Evolutionary conservation across 2,329 filamentous ascomycete genomes (phyloP).

Genomic region (Hypoxylon sp.): DNA sequence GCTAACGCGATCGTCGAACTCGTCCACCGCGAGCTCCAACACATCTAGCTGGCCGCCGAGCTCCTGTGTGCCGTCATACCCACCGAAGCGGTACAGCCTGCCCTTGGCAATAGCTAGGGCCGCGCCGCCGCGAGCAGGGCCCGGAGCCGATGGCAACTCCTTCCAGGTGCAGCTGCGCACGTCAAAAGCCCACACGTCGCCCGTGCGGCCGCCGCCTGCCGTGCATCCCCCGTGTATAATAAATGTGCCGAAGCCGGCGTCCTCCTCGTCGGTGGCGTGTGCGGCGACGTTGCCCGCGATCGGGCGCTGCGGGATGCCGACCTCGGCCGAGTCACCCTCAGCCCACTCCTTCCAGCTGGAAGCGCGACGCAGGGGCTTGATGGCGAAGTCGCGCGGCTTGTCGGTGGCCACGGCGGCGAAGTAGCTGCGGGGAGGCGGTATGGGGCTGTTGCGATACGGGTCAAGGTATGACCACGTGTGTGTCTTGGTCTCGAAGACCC

Average conservation of each 20-base stretch:
- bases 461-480: slow-evolving; percentile 74
- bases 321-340: slow-evolving; percentile 65
- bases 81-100: slow-evolving; percentile 82
- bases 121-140: slow-evolving; percentile 73
- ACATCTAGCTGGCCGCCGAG: slow-evolving; percentile 80
- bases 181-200: slow-evolving; percentile 84
- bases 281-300: slow-evolving; percentile 69
- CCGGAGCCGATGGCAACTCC: slow-evolving; percentile 75
- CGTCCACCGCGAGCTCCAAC: slow-evolving; percentile 68
- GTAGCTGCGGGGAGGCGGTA: slow-evolving; percentile 77
- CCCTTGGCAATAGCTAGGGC: slow-evolving; percentile 73
- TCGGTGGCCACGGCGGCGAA: slow-evolving; percentile 72
- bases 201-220: slow-evolving; percentile 68
- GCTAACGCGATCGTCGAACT: slow-evolving; percentile 63
- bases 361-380: slow-evolving; percentile 52
- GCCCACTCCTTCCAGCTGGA: slow-evolving; percentile 68
- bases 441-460: slow-evolving; percentile 63
- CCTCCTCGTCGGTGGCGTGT: slow-evolving; percentile 69
- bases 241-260: slow-evolving; percentile 74
- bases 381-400: slow-evolving; percentile 66
- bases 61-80: slow-evolving; percentile 78
- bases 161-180: slow-evolving; percentile 74
- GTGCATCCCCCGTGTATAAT: slow-evolving; percentile 83
- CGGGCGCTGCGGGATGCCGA: slow-evolving; percentile 70
- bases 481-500: slow-evolving; percentile 78